Evolutionary conservation across 306 rosid genomes (phyloP).

Genomic region (Oemleria cerasiformis): DNA sequence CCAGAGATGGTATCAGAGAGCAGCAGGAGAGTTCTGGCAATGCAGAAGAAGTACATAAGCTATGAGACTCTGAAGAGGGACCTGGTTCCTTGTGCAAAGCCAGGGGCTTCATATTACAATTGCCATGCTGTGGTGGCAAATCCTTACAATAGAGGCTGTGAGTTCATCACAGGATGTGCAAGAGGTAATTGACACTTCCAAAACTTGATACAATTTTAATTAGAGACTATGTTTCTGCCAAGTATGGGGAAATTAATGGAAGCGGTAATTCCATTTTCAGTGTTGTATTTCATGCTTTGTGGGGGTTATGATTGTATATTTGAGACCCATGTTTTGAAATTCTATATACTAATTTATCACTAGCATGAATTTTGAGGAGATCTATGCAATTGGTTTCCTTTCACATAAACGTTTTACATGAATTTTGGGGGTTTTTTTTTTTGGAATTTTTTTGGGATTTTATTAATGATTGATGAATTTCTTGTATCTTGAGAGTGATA

Average conservation of each 20-base stretch:
- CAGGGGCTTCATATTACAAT: conserved; percentile 88
- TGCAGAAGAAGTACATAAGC: conserved; percentile 82
- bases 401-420: conserved; percentile 10
- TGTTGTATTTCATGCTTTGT: conserved; percentile 24
- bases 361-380: conserved; percentile 23
- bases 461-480: neutral
- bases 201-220: conserved; percentile 19
- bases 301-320: conserved; percentile 17
- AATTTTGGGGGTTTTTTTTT: neutral
- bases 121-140: conserved; percentile 66
- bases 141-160: conserved; percentile 82
- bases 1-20: conserved; percentile 63
- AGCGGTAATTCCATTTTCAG: neutral
- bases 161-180: conserved; percentile 77
- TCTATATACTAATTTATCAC: conserved; percentile 11
- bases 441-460: neutral
- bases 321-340: conserved; percentile 26
- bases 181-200: conserved; percentile 48
- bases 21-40: conserved; percentile 61
- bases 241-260: conserved; percentile 11
- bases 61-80: conserved; percentile 82
- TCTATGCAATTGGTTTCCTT: conserved; percentile 11
- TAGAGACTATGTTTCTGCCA: neutral
- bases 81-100: conserved; percentile 71
- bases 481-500: neutral